These are phyloP conservation scores for Catenaria anguillulae DNA, from an alignment of 371 early-diverging fungal species.

Conservation along the genomic window DNA sequence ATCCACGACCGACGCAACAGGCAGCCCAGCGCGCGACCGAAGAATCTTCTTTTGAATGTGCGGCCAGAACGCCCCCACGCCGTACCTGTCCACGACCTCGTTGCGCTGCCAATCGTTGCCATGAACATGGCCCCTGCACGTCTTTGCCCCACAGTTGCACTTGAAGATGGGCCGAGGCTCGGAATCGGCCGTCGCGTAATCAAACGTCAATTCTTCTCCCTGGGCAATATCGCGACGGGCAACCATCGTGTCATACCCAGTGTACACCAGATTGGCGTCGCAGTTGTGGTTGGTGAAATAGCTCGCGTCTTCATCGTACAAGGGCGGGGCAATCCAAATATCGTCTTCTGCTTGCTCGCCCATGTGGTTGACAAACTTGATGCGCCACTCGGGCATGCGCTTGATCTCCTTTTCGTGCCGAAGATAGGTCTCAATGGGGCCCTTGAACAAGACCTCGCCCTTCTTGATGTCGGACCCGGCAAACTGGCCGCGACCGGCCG, in stretches of 20 bases:
- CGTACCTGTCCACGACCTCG: neutral
- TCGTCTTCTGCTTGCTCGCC: slow-evolving; percentile 6
- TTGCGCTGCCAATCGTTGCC: neutral
- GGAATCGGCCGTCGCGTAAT: slow-evolving; percentile 1
- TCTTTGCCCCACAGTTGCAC: neutral
- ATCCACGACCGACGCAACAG: neutral
- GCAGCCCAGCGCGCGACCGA: neutral
- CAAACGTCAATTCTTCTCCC: slow-evolving; percentile 3
- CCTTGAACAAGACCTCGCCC: neutral
- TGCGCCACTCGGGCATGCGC: neutral
- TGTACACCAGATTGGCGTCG: slow-evolving; percentile 1
- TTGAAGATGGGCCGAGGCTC: neutral
- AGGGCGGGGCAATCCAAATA: neutral
- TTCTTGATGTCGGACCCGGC: neutral
- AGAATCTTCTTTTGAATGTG: slow-evolving; percentile 3
- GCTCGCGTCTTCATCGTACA: neutral
- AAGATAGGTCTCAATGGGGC: slow-evolving; percentile 1
- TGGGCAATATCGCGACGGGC: neutral
- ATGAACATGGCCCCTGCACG: neutral
- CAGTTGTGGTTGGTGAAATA: slow-evolving; percentile 6
- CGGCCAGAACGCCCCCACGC: neutral
- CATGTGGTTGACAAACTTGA: neutral
- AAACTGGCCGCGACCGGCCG: slow-evolving; percentile 3
- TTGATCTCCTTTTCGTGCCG: neutral
- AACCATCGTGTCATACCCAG: slow-evolving; percentile 5